Conservation (phyloP, 345 rosid genomes). For the Theobroma cacao region DNA sequence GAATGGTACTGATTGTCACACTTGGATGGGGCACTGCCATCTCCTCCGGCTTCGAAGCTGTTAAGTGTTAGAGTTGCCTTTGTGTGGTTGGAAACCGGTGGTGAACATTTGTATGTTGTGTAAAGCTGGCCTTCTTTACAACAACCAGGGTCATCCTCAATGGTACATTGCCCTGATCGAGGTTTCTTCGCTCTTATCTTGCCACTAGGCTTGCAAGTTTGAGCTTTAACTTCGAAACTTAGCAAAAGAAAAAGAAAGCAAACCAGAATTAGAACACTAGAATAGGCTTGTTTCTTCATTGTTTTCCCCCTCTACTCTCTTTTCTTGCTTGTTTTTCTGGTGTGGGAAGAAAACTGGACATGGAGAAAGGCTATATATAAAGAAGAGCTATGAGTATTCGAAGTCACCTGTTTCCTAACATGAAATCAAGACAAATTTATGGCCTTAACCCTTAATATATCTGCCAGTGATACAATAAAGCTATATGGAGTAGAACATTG, state of each 20-base stretch:
- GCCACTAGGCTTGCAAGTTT: constrained; percentile 27
- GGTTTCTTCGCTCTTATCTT: constrained; percentile 28
- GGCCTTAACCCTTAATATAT: neutral
- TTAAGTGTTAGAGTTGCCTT: constrained; percentile 9
- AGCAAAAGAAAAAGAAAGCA: neutral
- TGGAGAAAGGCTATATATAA: neutral
- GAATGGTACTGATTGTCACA: constrained; percentile 5
- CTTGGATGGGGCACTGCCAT: neutral
- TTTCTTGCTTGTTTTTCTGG: neutral
- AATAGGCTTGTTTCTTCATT: neutral
- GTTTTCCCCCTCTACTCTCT: neutral
- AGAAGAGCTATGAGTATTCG: neutral
- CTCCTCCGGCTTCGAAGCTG: neutral
- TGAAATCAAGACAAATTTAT: constrained; percentile 3
- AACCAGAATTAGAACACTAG: neutral
- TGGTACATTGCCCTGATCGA: constrained; percentile 27
- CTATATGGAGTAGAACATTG: too few species aligned
- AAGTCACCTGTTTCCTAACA: neutral
- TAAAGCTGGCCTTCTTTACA: constrained; percentile 29
- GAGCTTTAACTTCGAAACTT: neutral
- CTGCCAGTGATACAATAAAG: neutral
- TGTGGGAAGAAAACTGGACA: neutral
- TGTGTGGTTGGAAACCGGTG: neutral
- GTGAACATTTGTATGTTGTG: constrained; percentile 17
- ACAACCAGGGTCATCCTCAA: constrained; percentile 27